These are phyloP conservation scores for Penicillium aurantiogriseum DNA, from an alignment of 2,329 filamentous ascomycete species.

Conservation along the genomic window DNA sequence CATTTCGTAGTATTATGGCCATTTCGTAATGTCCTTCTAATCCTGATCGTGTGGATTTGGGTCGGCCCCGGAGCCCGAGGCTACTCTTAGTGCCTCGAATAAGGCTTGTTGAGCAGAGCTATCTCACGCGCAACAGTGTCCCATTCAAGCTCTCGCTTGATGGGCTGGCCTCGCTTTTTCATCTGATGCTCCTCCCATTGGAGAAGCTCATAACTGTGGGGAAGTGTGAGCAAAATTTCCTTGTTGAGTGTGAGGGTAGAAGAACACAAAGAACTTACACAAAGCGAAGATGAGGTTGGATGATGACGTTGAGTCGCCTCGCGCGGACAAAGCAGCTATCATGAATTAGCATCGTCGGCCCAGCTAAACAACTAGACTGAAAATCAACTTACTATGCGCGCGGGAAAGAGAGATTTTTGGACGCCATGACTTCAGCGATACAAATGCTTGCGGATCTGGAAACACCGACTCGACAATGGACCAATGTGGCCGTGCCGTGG, in stretches of 20 bases:
- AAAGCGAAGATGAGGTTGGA: conserved; percentile 93
- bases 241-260: neutral
- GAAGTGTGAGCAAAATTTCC: conserved; percentile 15
- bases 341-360: conserved; percentile 1
- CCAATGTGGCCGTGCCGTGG: conserved; percentile 79
- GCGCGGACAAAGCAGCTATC: conserved; percentile 83
- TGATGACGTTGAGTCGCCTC: conserved; percentile 91
- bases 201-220: conserved; percentile 69
- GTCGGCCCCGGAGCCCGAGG: neutral
- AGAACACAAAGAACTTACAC: conserved; percentile 52
- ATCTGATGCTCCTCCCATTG: conserved; percentile 87
- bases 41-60: neutral
- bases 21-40: neutral
- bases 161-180: conserved; percentile 51
- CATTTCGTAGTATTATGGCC: neutral
- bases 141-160: conserved; percentile 87
- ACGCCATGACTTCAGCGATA: conserved; percentile 96
- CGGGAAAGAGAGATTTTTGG: conserved; percentile 76
- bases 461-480: conserved; percentile 94
- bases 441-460: conserved; percentile 95
- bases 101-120: conserved; percentile 92
- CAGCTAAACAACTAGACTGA: neutral
- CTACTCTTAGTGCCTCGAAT: conserved; percentile 58
- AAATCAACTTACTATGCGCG: conserved; percentile 68
- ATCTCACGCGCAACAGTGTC: conserved; percentile 83